Base-by-base conservation (phyloP, 2,329 filamentous ascomycete genomes). In the Magnaporthiopsis rhizophila region DNA sequence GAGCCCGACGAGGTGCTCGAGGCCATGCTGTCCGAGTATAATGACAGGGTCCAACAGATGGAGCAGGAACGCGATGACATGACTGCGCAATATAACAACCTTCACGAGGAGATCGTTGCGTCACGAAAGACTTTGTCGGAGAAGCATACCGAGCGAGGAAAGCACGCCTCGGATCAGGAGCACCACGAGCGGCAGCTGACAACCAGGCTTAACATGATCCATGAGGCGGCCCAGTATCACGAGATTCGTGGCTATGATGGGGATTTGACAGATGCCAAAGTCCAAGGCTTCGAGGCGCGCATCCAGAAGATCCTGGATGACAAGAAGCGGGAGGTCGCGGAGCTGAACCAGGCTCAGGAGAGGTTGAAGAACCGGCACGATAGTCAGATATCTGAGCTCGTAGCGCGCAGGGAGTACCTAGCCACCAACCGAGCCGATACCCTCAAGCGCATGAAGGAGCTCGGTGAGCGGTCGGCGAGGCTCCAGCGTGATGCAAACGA, bases 241-340 rank as follows among this genome's bases (percentile, higher is more conserved):
- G 87, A 86, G 65, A 90, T 99, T 67, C 88, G 91, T 45, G 93
- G 93, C 0, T 97, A 90, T 71, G 92, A 97, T 67, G 85, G 88
- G 26, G 86, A 92, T 15, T 78, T 97, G 59, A 87, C 88, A 38
- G 89, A 96, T 64, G 80, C 80, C 34, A 86, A 91, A 64, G 87
- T 96, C 53, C 81, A 84, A 56, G 83, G 88, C 2, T 98, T 98
- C 73, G 87, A 91, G 74, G 87, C 89, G 7, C 88, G 87, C 68
- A 85, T 98, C 61, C 83, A 88, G 59, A 93, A 88, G 71, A 81
- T 92, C 57, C 80, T 89, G 12, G 83, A 83, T 63, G 92, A 97
- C 64, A 94, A 96, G 75, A 91, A 89, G 69, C 85, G 86, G 34
- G 85, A 90, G 8, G 79, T 97, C 24, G 34, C 57, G 9, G 26